A percentile compares a stretch with the other conserved stretches of the same genome.
Conservation (phyloP, 1,139 yeast species). For the Geotrichum phurueaensis region DNA sequence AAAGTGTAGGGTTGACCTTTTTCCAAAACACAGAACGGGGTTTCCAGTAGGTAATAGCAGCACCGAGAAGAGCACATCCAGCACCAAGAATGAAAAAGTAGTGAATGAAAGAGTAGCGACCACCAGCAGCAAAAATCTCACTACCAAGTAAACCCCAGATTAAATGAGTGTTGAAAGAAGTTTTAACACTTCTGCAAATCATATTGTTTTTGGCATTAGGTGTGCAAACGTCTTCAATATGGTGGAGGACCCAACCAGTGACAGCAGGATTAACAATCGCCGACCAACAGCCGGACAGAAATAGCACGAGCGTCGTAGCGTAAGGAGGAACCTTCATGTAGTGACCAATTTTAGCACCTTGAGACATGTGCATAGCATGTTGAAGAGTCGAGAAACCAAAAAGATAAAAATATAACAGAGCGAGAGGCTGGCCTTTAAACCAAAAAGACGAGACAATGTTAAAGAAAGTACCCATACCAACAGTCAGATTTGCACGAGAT, state of each 20-base stretch:
- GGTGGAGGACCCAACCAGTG: constrained; percentile 39
- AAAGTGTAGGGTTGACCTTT: constrained; percentile 33
- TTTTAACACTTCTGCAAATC: constrained; percentile 40
- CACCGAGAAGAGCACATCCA: not conserved
- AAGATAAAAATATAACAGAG: constrained; percentile 46
- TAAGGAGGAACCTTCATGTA: constrained; percentile 38
- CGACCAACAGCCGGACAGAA: constrained; percentile 34
- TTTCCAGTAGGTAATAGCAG: constrained; percentile 29
- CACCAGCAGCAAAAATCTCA: constrained; percentile 35
- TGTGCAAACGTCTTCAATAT: constrained; percentile 43
- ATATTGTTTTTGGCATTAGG: constrained; percentile 38
- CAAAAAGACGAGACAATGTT: constrained; percentile 48
- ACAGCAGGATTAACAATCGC: constrained; percentile 35
- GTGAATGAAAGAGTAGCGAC: constrained; percentile 32
- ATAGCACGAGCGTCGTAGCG: constrained; percentile 43
- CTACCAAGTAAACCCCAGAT: constrained; percentile 55
- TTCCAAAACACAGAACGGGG: constrained; percentile 31
- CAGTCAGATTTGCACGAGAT: constrained; percentile 43
- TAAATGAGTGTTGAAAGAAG: constrained; percentile 43
- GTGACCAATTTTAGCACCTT: constrained; percentile 47
- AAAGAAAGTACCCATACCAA: constrained; percentile 46
- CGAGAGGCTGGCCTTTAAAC: constrained; percentile 47
- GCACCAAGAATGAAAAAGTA: constrained; percentile 35
- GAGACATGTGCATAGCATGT: constrained; percentile 45
- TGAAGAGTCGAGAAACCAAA: constrained; percentile 46